Evolutionary conservation across 2,329 filamentous ascomycete genomes (phyloP).

Genomic region (Aspergillus fructus): DNA sequence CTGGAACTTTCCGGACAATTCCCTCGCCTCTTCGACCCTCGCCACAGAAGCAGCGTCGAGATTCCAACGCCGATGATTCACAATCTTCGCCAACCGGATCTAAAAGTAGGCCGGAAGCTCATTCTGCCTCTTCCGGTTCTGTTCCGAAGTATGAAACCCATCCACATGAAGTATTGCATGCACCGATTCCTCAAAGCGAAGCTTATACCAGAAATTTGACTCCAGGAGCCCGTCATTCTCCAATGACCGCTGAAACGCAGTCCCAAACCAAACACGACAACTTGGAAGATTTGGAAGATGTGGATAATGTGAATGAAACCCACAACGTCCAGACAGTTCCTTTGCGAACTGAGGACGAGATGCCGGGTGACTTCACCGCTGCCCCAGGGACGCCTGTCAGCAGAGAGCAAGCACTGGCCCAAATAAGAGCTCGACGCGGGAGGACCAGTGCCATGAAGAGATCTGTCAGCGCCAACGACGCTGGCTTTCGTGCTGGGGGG

Average conservation of each 20-base stretch:
- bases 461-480: conserved; percentile 41
- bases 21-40: conserved; percentile 37
- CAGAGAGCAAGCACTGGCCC: conserved; percentile 49
- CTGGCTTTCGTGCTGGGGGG: conserved; percentile 26
- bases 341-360: conserved; percentile 28
- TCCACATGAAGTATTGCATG: conserved; percentile 11
- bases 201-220: conserved; percentile 11
- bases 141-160: conserved; percentile 11
- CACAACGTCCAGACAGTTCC: conserved; percentile 33
- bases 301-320: conserved; percentile 2
- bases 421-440: conserved; percentile 49
- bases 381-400: conserved; percentile 46
- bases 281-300: not conserved
- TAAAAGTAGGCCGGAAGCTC: conserved; percentile 8
- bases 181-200: conserved; percentile 15
- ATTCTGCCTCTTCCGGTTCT: conserved; percentile 7
- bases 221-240: conserved; percentile 12
- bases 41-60: conserved; percentile 23
- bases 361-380: conserved; percentile 24
- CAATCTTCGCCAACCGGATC: conserved; percentile 9
- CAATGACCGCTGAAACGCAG: conserved; percentile 12
- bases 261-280: conserved; percentile 9
- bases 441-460: conserved; percentile 45
- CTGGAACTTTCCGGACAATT: conserved; percentile 44
- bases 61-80: conserved; percentile 16